Conservation (phyloP, 1,284 basidiomycete species). For the Rhodotorula mucilaginosa region DNA sequence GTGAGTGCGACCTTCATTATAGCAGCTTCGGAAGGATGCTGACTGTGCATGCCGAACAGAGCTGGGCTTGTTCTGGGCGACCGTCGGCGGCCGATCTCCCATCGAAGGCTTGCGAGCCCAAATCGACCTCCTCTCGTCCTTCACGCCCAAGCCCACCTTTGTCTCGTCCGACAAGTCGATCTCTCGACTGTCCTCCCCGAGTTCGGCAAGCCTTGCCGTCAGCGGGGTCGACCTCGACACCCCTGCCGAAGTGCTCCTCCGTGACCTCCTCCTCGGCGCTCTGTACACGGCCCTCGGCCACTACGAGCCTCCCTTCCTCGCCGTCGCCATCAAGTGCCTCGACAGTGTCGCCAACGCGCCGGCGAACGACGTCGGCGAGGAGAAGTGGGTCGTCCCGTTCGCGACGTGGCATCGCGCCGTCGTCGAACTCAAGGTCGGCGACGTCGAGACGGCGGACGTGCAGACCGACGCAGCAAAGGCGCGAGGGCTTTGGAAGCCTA, state of each 20-base stretch:
- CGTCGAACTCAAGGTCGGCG: slow-evolving; percentile 30
- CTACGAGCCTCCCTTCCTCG: slow-evolving; percentile 6
- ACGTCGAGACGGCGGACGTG: slow-evolving; percentile 9
- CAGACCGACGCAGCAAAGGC: neutral
- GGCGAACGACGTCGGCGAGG: slow-evolving; percentile 18
- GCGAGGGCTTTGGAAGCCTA: slow-evolving; percentile 21
- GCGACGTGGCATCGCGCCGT: slow-evolving; percentile 34
- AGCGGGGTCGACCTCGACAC: slow-evolving; percentile 38
- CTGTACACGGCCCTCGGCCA: slow-evolving; percentile 34
- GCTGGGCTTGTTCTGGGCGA: slow-evolving; percentile 40
- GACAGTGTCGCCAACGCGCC: slow-evolving; percentile 17
- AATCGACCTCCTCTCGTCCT: slow-evolving; percentile 32
- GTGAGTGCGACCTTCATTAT: slow-evolving; percentile 4
- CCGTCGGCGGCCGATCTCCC: slow-evolving; percentile 17
- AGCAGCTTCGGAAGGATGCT: neutral
- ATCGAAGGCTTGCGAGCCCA: slow-evolving; percentile 6
- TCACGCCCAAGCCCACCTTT: slow-evolving; percentile 16
- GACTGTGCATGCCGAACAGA: slow-evolving; percentile 6
- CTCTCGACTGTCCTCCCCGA: neutral
- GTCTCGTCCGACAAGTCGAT: neutral
- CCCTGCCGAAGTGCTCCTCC: slow-evolving; percentile 38
- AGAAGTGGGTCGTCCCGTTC: slow-evolving; percentile 36
- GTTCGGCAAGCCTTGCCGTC: neutral
- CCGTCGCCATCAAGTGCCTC: slow-evolving; percentile 21
- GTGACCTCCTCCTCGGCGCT: slow-evolving; percentile 40